Evolutionary conservation across 2,329 filamentous ascomycete genomes (phyloP), one percentile per base, ranked within the genome.

Genomic region (Fusarium phyllophilum): DNA sequence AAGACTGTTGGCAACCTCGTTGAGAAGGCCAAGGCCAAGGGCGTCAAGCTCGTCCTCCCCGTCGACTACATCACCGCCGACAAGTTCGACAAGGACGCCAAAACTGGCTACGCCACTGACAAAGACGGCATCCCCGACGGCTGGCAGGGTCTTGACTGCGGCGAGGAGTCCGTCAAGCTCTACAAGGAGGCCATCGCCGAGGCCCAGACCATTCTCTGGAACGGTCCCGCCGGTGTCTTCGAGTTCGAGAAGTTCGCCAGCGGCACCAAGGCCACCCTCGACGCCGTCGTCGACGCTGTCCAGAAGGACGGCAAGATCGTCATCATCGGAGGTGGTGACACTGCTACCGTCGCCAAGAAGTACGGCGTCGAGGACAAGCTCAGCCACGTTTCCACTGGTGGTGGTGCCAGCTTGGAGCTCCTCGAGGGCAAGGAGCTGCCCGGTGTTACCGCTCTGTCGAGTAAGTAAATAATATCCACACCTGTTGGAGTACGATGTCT

Each of bases 251-350:
- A 93, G 82, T 99, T 99, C 83, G 94, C 95, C 81, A 92, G 88
- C 73, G 96, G 94, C 79, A 99, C 96, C 81, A 97, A 97, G 90
- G 89, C 91, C 72, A 97, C 94, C 56, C 91, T 99, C 78, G 94
- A 98, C 81, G 94, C 94, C 65, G 95, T 92, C 61, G 95, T 98
- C 61, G 88, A 89, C 31, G 96, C 93, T 70, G 93, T 93, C 68
- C 87, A 94, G 84, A 82, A 83, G 55, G 89, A 87, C 71, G 95
- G 95, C 84, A 95, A 96, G 89, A 97, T 96, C 80, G 96, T 98
- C 83, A 98, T 99, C 86, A 98, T 99, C 75, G 96, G 96, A 73
- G 96, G 96, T 84, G 96, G 96, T 85, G 96, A 99, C 85, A 99
- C 96, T 58, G 96, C 96, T 57, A 99, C 96, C 69, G 96, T 98